Base-by-base conservation (phyloP, 2,329 filamentous ascomycete genomes). In the Truncatella angustata region DNA sequence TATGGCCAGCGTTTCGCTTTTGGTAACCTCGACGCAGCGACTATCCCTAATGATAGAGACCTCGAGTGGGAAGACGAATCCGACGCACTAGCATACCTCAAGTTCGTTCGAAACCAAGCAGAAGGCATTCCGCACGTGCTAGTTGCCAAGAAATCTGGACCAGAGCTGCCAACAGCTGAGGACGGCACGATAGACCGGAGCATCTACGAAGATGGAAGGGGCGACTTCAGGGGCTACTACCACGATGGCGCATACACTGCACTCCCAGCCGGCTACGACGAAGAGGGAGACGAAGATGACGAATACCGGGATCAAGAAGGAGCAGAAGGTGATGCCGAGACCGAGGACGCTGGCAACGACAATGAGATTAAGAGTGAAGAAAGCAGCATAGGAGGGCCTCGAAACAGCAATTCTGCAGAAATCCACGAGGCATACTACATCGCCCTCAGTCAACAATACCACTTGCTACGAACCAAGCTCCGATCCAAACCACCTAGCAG, bases 221-320 rank as follows among this genome's bases (percentile, higher is more conserved):
- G 78, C 49, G 81, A 87, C 60, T 72, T 76, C 20, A 71, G 80
- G 51, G 88, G 87, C 10, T 86, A 83, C 63, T 94, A 90, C 66
- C 74, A 84, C 14, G 89, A 96, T 59, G 91, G 91, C 45, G 88
- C 90, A 34, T 96, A 91, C 66, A 82, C 87, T 21, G 88, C 85
- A 4, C 75, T 79, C 3, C 78, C 82, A 0, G 71, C 76, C 11
- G 59, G 66, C 16, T 62, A 68, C 24, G 54, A 66, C 24, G 58
- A 58, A 21, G 57, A 66, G 40, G 57, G 61, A 23, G 55, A 66
- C 26, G 58, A 65, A n/a, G n/a, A n/a, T n/a, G n/a, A n/a, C n/a
- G n/a, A n/a, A n/a, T n/a, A n/a, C n/a, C n/a, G n/a, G 5, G 40
- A 44, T 21, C 9, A 60, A 16, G 66, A 66, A 26, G 52, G 28